Evolutionary conservation across 2,329 filamentous ascomycete genomes (phyloP).

Genomic region (Penicillium sp.): DNA sequence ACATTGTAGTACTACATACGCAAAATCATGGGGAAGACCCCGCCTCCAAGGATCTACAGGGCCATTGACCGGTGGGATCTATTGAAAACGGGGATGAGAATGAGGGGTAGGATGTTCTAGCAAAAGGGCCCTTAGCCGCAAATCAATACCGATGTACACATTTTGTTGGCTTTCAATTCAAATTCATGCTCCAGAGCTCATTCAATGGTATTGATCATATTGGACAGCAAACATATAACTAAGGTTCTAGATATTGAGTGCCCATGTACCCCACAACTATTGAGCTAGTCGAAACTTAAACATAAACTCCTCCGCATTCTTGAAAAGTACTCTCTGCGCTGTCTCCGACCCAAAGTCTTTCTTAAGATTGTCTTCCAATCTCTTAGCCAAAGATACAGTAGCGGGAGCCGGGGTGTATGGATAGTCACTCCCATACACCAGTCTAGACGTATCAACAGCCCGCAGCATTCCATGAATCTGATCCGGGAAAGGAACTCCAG

Average conservation of each 20-base stretch:
- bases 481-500: conserved; percentile 51
- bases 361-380: conserved; percentile 42
- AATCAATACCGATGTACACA: background rate
- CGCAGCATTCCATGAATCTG: conserved; percentile 52
- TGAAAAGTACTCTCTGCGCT: conserved; percentile 1
- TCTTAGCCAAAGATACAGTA: conserved; percentile 33
- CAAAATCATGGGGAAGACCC: background rate
- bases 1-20: background rate
- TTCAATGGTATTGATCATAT: too few relatives aligned
- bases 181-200: background rate
- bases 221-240: too few relatives aligned
- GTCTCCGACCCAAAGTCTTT: conserved; percentile 6
- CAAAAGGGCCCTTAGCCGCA: background rate
- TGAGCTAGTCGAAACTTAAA: background rate
- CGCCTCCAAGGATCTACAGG: background rate
- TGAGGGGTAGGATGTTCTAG: background rate
- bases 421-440: conserved; percentile 57
- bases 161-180: background rate
- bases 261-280: background rate
- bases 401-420: conserved; percentile 47
- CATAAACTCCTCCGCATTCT: conserved; percentile 10
- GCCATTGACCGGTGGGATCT: background rate
- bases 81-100: background rate
- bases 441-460: conserved; percentile 41
- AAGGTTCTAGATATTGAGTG: too few relatives aligned